Evolutionary conservation across 129 eudicot genomes (phyloP), one percentile per base, ranked within the genome.

Genomic region (Saussurea involucrata): DNA sequence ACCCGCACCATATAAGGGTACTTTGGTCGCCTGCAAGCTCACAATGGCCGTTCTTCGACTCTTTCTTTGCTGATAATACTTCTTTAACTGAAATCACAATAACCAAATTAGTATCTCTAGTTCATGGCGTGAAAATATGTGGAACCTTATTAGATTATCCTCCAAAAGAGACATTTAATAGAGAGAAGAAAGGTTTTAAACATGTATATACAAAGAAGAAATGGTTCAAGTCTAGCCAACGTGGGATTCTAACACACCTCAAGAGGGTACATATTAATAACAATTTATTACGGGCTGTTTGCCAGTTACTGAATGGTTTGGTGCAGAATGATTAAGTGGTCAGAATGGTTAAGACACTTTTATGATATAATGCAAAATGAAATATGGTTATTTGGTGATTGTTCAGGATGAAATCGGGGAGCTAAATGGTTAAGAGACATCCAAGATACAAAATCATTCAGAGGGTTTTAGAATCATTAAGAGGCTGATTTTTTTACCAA

Each of bases 1-100:
- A 76, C 92, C 99, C 3, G 99, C 99, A 28, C 99, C 97, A 40
- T 95, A 95, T 17, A 95, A 78, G 31, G 99, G 99, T 9, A 92
- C 95, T 82, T 82, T 92, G 1, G 87, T 83, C 60, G 92, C 96
- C 72, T 86, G 82, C 44, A 95, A 33, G 67, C 72, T 83, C 71
- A 95, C 88, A 24, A 76, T 17, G 33, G 84, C 86, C 0, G 83
- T 88, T 24, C 86, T 86, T 20, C 24, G 81, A 57, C 96, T 95
- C 88, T 95, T 92, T 74, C 99, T 81, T 63, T 85, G 96, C 72
- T 95, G 99, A 44, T 80, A 95, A 68, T 95, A 90, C 75, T 92
- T 95, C 81, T 86, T 85, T 75, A 95, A 53, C 99, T 95, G 88
- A 80, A 49, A 73, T 24, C 76, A 57, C 15, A 25, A 44, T 5